Evolutionary conservation across 345 rosid genomes (phyloP), one percentile per base, ranked within the genome.

Genomic region (Salix arbutifolia): DNA sequence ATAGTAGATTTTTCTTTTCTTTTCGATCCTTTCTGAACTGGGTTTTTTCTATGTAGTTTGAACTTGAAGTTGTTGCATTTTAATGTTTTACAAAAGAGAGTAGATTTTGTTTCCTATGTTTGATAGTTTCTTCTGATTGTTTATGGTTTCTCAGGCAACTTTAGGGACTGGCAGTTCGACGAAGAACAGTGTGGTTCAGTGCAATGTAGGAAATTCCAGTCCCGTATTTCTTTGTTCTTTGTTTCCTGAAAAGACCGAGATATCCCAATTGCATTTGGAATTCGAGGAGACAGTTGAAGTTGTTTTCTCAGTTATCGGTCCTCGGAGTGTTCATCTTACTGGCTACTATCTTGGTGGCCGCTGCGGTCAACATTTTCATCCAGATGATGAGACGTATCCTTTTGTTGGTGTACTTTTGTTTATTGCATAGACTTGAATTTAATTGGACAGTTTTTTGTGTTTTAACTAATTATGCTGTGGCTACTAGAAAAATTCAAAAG

Each of bases 271-370:
- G 61, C 83, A 91, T 77, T 67, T 93, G 73, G 95, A 93, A 84
- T 93, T 88, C 72, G 91, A 91, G 44, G 97, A 93, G 79, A 80
- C 82, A 61, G 91, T 87, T 42, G 88, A 90, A 42, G 98, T 91
- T 65, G 72, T 89, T 18, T 90, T 93, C 83, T 91, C 97, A 0
- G 92, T 93, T 42, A 64, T 93, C 48, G 94, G 98, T 25, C 90
- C 93, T 38, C 82, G 82, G 1, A 86, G 87, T 62, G 83, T 93
- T 78, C 98, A 91, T 73, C 88, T 93, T 67, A 81, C 93, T 58
- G 97, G 97, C 76, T 90, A 87, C 86, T 91, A 84, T 83, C 61
- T 81, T 0, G 33, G 23, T 18, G 44, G 28, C 23, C 71, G 75
- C 44, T 53, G 72, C 65, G 76, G 79, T 61, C 31, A 76, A 5